phyloP scores from a whole-genome alignment of 2,329 filamentous ascomycete genomes.

The Xylaria digitata region DNA sequence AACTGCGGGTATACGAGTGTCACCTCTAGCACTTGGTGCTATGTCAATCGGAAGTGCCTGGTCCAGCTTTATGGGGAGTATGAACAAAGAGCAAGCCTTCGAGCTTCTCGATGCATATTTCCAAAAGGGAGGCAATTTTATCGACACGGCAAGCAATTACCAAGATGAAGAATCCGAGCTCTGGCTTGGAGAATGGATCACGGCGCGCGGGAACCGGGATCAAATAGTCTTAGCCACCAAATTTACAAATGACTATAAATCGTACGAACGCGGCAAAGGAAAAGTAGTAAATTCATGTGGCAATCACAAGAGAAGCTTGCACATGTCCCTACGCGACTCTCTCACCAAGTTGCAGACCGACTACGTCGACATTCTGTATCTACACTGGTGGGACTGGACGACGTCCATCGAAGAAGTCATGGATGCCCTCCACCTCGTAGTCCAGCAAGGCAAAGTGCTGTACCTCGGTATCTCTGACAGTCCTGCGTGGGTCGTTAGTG shows the following conservation, averaged over 20 bases:
- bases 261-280: slow-evolving; percentile 52
- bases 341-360: slow-evolving; percentile 70
- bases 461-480: slow-evolving; percentile 57
- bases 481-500: slow-evolving; percentile 55
- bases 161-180: slow-evolving; percentile 67
- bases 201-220: slow-evolving; percentile 61
- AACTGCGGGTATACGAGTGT: slow-evolving; percentile 62
- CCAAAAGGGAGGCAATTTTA: slow-evolving; percentile 72
- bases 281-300: slow-evolving; percentile 61
- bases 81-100: slow-evolving; percentile 65
- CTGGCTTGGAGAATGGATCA: slow-evolving; percentile 70
- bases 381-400: slow-evolving; percentile 60
- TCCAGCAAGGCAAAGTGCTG: slow-evolving; percentile 56
- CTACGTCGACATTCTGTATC: slow-evolving; percentile 61
- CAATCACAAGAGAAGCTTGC: slow-evolving; percentile 69
- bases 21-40: slow-evolving; percentile 63
- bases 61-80: slow-evolving; percentile 60
- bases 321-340: slow-evolving; percentile 63
- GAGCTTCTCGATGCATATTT: slow-evolving; percentile 68
- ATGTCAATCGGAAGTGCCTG: slow-evolving; percentile 65
- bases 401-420: slow-evolving; percentile 57
- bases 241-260: slow-evolving; percentile 62
- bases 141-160: slow-evolving; percentile 72
- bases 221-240: slow-evolving; percentile 67
- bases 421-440: slow-evolving; percentile 56